Evolutionary conservation across 2,329 filamentous ascomycete species (phyloP).

Genomic region (Trichophyton mentagrophytes): DNA sequence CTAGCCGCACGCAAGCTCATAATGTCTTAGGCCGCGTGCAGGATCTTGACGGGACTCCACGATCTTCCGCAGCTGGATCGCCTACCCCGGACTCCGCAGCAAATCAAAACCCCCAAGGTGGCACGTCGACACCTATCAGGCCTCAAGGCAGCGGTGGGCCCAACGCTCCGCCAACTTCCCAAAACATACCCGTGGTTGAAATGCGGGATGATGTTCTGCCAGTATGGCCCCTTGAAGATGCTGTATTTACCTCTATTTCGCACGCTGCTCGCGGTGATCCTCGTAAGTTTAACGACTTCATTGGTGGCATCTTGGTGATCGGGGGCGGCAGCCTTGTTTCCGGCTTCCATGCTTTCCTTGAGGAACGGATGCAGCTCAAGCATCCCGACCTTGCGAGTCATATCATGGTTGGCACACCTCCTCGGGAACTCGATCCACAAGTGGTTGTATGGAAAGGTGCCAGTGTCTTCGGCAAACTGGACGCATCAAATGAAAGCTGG

Average conservation of each 20-base stretch:
- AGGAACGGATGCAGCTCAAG: slow-evolving; percentile 62
- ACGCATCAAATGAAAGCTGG: slow-evolving; percentile 85
- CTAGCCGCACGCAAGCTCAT: slow-evolving; percentile 46
- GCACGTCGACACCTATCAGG: slow-evolving; percentile 29
- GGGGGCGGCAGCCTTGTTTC: slow-evolving; percentile 73
- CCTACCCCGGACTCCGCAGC: slow-evolving; percentile 64
- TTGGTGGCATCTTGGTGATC: slow-evolving; percentile 81
- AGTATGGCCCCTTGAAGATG: slow-evolving; percentile 69
- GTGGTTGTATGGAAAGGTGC: slow-evolving; percentile 98
- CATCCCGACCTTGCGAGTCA: slow-evolving; percentile 51
- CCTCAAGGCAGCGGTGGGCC: slow-evolving; percentile 9
- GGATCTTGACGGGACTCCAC: slow-evolving; percentile 62
- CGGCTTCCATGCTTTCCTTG: slow-evolving; percentile 67
- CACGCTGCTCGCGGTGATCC: slow-evolving; percentile 82
- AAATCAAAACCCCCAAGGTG: slow-evolving; percentile 56
- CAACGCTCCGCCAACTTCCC: background rate
- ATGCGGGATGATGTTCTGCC: slow-evolving; percentile 70
- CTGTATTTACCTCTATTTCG: slow-evolving; percentile 78
- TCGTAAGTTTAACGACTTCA: slow-evolving; percentile 80
- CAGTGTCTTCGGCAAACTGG: slow-evolving; percentile 85
- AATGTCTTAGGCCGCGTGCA: slow-evolving; percentile 57
- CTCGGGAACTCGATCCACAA: slow-evolving; percentile 88
- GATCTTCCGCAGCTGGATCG: slow-evolving; percentile 74
- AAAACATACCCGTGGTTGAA: slow-evolving; percentile 34
- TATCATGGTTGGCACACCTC: slow-evolving; percentile 55